Evolutionary conservation across 2,329 filamentous ascomycete species (phyloP).

Genomic region (Cephalotrichum gorgonifer): DNA sequence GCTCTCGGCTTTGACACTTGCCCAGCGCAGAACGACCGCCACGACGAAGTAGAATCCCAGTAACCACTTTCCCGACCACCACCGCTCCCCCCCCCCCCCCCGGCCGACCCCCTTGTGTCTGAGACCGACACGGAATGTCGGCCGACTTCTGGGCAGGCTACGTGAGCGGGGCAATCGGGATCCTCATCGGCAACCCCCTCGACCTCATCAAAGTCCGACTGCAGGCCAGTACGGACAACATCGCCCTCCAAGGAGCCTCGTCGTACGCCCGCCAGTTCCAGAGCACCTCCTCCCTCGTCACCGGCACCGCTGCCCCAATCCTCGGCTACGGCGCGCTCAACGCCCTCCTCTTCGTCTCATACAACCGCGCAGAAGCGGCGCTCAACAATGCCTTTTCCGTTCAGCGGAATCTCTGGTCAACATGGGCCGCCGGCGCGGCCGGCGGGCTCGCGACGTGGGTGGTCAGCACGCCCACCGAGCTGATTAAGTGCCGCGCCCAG

Average conservation of each 20-base stretch:
- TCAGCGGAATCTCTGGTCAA: conserved; percentile 46
- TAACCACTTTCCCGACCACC: not conserved
- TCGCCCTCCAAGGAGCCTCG: conserved; percentile 9
- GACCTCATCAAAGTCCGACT: conserved; percentile 56
- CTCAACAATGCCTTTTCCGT: conserved; percentile 32
- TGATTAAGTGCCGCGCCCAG: conserved; percentile 84
- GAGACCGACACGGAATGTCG: conserved; percentile 45
- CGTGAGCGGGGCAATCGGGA: conserved; percentile 73
- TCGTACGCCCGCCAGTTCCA: conserved; percentile 21
- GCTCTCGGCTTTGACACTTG: conserved; percentile 1
- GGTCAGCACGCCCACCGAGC: conserved; percentile 78
- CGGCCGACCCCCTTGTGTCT: not conserved
- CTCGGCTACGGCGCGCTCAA: conserved; percentile 87
- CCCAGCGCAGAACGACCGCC: not conserved
- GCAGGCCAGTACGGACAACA: conserved; percentile 43
- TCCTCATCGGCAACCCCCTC: conserved; percentile 80
- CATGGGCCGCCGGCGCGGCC: conserved; percentile 70
- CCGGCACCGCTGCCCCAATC: conserved; percentile 74
- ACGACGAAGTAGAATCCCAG: not conserved
- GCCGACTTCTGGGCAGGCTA: conserved; percentile 94
- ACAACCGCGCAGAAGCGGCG: conserved; percentile 68
- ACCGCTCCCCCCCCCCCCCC: not conserved
- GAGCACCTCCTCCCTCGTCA: conserved; percentile 29
- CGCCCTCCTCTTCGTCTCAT: conserved; percentile 79
- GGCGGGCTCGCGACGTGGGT: conserved; percentile 80